Evolutionary conservation across 495 filamentous ascomycete species (phyloP).

Genomic region (Cladorrhinum samala): DNA sequence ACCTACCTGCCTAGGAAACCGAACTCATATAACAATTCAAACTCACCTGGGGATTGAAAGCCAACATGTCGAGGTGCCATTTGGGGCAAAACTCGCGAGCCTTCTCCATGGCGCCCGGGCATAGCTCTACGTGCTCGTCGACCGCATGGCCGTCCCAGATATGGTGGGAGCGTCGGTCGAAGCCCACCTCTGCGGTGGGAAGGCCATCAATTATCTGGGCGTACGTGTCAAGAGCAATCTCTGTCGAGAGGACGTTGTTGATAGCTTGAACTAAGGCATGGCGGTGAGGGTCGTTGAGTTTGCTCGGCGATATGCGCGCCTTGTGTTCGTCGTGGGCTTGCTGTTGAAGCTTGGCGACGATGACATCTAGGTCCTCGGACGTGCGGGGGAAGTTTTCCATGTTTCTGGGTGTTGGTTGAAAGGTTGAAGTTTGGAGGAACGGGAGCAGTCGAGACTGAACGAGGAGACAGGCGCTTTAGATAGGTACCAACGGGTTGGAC

Average conservation of each 20-base stretch:
- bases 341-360: background rate
- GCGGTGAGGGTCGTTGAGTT: slow-evolving; percentile 3
- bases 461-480: too few relatives aligned
- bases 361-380: too few relatives aligned
- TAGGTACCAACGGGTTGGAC: too few relatives aligned
- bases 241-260: slow-evolving; percentile 13
- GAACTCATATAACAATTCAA: too few relatives aligned
- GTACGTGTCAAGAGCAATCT: slow-evolving; percentile 24
- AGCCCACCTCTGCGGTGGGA: slow-evolving; percentile 18
- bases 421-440: too few relatives aligned
- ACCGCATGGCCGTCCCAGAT: slow-evolving; percentile 11
- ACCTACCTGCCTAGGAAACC: background rate
- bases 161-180: slow-evolving; percentile 1
- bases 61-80: slow-evolving; percentile 11
- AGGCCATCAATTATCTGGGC: slow-evolving; percentile 31
- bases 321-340: slow-evolving; percentile 1
- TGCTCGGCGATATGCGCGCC: slow-evolving; percentile 5
- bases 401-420: too few relatives aligned
- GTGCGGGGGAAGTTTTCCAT: too few relatives aligned
- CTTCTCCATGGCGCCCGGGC: slow-evolving; percentile 12
- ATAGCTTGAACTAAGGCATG: slow-evolving; percentile 12
- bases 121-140: slow-evolving; percentile 16
- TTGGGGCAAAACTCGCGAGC: slow-evolving; percentile 7
- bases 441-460: too few relatives aligned
- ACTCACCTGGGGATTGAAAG: slow-evolving; percentile 16